A percentile compares a stretch with the other conserved stretches of the same genome.
Conservation (phyloP, 495 filamentous ascomycete species). For the Chlorociboria aeruginascens region DNA sequence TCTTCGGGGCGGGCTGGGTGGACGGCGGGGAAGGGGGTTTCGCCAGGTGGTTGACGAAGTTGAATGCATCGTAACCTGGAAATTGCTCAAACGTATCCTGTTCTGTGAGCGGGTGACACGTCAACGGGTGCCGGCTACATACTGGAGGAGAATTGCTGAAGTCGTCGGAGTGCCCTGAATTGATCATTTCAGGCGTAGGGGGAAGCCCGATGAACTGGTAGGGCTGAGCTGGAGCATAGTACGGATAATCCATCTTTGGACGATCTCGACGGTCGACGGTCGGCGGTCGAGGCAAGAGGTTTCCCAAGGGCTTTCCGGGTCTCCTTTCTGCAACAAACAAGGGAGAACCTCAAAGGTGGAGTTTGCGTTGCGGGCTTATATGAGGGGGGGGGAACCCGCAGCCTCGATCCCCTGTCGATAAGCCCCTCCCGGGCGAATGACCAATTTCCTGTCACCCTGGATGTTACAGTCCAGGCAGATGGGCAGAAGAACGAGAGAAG, state of each 20-base stretch:
- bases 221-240: slow-evolving; percentile 34
- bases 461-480: too few relatives aligned
- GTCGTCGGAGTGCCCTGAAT: slow-evolving; percentile 38
- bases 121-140: slow-evolving; percentile 23
- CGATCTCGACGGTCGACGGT: not conserved
- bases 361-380: not conserved
- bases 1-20: slow-evolving; percentile 10
- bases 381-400: too few relatives aligned
- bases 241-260: slow-evolving; percentile 18
- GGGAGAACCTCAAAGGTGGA: not conserved
- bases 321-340: not conserved
- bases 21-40: slow-evolving; percentile 11
- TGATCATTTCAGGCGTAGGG: slow-evolving; percentile 39
- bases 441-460: too few relatives aligned
- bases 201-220: slow-evolving; percentile 44
- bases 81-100: slow-evolving; percentile 29
- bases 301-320: not conserved
- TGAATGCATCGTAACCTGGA: slow-evolving; percentile 31
- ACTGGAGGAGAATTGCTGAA: slow-evolving; percentile 43
- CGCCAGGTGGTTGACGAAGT: slow-evolving; percentile 2
- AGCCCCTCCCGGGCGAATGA: too few relatives aligned
- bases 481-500: too few relatives aligned
- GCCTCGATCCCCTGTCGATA: too few relatives aligned
- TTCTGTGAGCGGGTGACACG: slow-evolving; percentile 1
- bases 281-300: not conserved